phyloP scores from a whole-genome alignment of 106 monocot genomes.

The Apostasia ramifera region DNA sequence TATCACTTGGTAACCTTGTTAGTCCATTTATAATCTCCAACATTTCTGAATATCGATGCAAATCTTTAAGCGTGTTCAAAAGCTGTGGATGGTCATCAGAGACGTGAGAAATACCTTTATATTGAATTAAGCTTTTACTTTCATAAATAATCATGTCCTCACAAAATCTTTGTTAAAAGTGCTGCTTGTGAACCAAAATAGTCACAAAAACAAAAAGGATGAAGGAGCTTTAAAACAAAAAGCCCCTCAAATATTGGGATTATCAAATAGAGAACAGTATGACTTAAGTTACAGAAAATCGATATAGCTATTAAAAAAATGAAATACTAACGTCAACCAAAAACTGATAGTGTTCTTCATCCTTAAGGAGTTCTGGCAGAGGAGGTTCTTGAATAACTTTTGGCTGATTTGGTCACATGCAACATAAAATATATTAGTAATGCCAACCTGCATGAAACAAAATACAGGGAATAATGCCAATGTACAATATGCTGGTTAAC shows the following conservation, averaged over 20 bases:
- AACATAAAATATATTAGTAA: not conserved
- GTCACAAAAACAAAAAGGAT: too few relatives aligned
- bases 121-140: too few relatives aligned
- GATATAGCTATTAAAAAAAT: too few relatives aligned
- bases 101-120: too few relatives aligned
- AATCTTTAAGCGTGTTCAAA: constrained; percentile 55
- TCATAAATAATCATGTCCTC: too few relatives aligned
- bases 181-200: too few relatives aligned
- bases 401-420: constrained; percentile 10
- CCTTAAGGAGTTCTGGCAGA: constrained; percentile 55
- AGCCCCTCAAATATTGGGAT: too few relatives aligned
- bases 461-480: not conserved
- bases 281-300: too few relatives aligned
- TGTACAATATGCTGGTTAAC: not conserved
- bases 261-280: too few relatives aligned
- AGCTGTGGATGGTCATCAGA: constrained; percentile 31
- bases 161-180: too few relatives aligned
- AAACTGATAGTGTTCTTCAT: constrained; percentile 55
- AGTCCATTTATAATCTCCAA: constrained; percentile 61
- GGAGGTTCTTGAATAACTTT: constrained; percentile 56
- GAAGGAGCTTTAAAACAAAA: too few relatives aligned
- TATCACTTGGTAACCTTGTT: constrained; percentile 34
- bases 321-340: constrained; percentile 68
- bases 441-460: not conserved
- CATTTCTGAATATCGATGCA: constrained; percentile 66